Base-by-base conservation (phyloP, 2,329 filamentous ascomycete genomes). In the Chaetomiaceae sp. region DNA sequence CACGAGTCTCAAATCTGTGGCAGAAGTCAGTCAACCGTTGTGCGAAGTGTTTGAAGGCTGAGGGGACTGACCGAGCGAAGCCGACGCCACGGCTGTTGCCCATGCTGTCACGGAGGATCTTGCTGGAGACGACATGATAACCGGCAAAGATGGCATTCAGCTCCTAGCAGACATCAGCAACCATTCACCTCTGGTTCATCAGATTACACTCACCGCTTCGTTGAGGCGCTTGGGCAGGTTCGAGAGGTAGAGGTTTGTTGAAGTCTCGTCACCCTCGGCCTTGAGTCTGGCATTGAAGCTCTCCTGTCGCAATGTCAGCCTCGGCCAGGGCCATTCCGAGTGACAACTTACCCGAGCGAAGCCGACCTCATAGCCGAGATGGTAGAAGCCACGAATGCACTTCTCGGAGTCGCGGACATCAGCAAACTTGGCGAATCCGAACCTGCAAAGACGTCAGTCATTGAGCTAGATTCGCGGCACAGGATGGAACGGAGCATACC, bases 271-370 rank as follows among this genome's bases (percentile, higher is more conserved):
- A 52, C 91, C 88, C 66, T 97, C 89, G 42, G 94, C 92, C 79
- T 99, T 97, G 64, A 99, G 87, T 63, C 95, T 91, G 62, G 91
- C 91, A 72, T 99, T 99, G 75, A 97, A 96, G 19, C 92, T 97
- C 76, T 97, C 94, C 88, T 95, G 12, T 2, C 1, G 11, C 14
- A 7, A 17, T 23, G 45, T 60, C 31, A 58, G 51, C 6, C 5
- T n/a, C 34, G 12, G 22, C 50, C 44, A 37, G 17, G 42, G 48
- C 27, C 36, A 49, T 29, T 42, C 36, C 51, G 17, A 50, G n/a
- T 20, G 53, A 44, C 43, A 36, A 72, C 81, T 67, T 74, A 95
- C 91, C 66, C 91, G 83, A 63, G 95, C 94, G 74, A 97, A 97
- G 67, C 92, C 95, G 64, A 96, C 92, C 76, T 99, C 94, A 67